Evolutionary conservation across 1,139 yeast species (phyloP).

Genomic region (Yarrowia galli): DNA sequence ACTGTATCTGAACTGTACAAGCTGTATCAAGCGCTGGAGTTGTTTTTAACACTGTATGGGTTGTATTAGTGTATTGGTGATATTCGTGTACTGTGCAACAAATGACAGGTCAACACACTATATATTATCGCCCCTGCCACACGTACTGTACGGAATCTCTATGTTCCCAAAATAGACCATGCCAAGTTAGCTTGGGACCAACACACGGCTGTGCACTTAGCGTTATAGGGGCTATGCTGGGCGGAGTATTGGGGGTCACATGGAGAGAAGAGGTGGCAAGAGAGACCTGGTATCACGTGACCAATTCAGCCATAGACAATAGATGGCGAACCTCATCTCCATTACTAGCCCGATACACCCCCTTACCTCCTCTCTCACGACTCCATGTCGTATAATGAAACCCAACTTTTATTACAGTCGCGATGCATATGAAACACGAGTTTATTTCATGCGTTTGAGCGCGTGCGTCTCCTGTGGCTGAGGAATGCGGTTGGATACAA

Average conservation of each 20-base stretch:
- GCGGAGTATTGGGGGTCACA: background rate
- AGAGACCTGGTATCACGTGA: background rate
- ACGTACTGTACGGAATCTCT: too few species aligned
- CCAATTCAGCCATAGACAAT: too few species aligned
- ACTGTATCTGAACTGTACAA: background rate
- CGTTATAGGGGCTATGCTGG: constrained; percentile 10
- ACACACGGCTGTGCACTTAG: constrained; percentile 22
- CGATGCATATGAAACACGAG: constrained; percentile 1
- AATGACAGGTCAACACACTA: background rate
- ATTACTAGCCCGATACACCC: too few species aligned
- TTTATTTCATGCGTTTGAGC: background rate
- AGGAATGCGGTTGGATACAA: background rate
- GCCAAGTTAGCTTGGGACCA: background rate
- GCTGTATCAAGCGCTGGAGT: background rate
- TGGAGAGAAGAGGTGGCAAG: too few species aligned
- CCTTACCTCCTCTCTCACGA: background rate
- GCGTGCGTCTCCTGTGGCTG: background rate
- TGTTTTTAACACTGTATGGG: background rate
- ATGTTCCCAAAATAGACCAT: constrained; percentile 20
- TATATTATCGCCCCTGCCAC: background rate
- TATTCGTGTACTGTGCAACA: too few species aligned
- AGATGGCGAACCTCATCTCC: too few species aligned
- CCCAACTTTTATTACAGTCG: constrained; percentile 15
- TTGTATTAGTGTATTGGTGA: too few species aligned
- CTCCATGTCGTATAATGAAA: constrained; percentile 8